Base-by-base conservation (phyloP, 345 rosid genomes). In the Orychophragmus violaceus region DNA sequence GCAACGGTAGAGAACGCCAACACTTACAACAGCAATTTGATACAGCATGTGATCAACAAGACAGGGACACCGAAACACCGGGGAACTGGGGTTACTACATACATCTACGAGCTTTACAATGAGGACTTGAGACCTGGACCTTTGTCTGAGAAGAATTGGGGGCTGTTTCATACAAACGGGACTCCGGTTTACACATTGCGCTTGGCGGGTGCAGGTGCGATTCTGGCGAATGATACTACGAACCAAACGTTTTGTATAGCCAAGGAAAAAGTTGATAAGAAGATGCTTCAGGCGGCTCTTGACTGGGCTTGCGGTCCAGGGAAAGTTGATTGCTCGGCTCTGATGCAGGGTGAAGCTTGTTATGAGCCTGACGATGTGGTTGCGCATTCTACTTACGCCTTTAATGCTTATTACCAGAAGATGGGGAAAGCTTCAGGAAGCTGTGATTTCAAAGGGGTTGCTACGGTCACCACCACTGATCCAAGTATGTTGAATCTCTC, bases 231-330 rank as follows among this genome's bases (percentile, higher is more conserved):
- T 74, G 97, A 91, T 76, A 91, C 97, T n/a, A 89, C 96, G 11
- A 95, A 91, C 76, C 96, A 91, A 64, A 95, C 97, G 4, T 95
- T 33, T 74, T 93, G 97, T 62, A 82, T 83, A 27, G 89, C 85
- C 0, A 84, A 81, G 74, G 85, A 85, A 14, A 84, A 85, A 35
- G 80, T 87, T 27, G 97, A 94, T 61, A 76, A 32, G 29, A 90
- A 90, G 85, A 82, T 85, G 97, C 83, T 93, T 50, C 98, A 93
- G 73, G 96, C 96, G 1, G 98, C 87, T 16, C 79, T 93, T 13
- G 98, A 94, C 63, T 94, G 99, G 99, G 99, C 97, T 51, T 94
- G 99, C 42, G 99, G 99, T 16, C 93, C 99, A 0, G 99, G 99
- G 55, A 91, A 82, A 76, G 96, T 87, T n/a, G 86, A 94, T 63